A percentile compares a stretch with the other conserved stretches of the same genome.
phyloP scores from a whole-genome alignment of 192 early-diverging fungal genomes.

The Coemansia erecta region DNA sequence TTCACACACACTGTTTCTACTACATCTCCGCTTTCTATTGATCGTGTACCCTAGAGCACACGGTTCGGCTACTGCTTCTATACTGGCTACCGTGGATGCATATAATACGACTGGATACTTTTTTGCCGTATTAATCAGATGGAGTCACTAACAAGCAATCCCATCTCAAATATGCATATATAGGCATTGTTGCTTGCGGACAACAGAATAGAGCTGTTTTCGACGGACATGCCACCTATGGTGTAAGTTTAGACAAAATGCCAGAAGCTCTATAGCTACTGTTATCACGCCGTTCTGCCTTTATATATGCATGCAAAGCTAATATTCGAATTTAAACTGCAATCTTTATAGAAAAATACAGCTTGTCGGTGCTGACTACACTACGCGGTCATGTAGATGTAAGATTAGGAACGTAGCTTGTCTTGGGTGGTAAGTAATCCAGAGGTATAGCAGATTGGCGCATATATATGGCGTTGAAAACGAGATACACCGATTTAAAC shows the following conservation, averaged over 20 bases:
- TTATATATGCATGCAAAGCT: neutral
- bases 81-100: too few relatives aligned
- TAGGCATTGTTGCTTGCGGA: constrained; percentile 69
- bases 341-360: constrained; percentile 53
- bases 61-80: too few relatives aligned
- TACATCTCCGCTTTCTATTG: too few relatives aligned
- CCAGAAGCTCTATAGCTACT: neutral
- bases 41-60: too few relatives aligned
- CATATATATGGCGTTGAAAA: too few relatives aligned
- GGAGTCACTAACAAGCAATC: neutral
- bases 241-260: constrained; percentile 51
- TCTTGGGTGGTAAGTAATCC: constrained; percentile 56
- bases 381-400: constrained; percentile 67
- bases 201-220: constrained; percentile 68
- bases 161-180: neutral
- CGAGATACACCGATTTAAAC: too few relatives aligned
- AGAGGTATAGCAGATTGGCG: too few relatives aligned
- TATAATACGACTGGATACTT: too few relatives aligned
- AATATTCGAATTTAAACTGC: neutral
- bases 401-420: constrained; percentile 73
- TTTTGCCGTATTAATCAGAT: too few relatives aligned
- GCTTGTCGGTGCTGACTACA: constrained; percentile 68
- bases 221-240: constrained; percentile 70
- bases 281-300: too few relatives aligned
- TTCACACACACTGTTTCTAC: too few relatives aligned